Percentiles rank a stretch among this genome's conserved stretches.
These are phyloP conservation scores for Aquilaria malaccensis DNA, from an alignment of 345 rosid genomes.

Conservation along the genomic window DNA sequence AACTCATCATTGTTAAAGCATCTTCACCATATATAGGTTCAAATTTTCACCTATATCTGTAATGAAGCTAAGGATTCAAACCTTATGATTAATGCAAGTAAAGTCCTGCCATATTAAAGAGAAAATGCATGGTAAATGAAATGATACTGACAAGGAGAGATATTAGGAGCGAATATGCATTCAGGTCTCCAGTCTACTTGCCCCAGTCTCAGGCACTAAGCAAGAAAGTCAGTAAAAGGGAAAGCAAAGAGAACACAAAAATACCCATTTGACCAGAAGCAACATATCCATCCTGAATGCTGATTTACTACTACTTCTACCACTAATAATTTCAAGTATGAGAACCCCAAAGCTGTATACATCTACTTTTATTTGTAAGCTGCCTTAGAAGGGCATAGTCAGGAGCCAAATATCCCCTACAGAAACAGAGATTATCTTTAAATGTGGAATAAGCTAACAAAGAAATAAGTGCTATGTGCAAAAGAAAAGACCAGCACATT, in stretches of 20 bases:
- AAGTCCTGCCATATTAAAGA: background rate
- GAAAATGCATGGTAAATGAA: background rate
- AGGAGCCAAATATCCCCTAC: slow-evolving; percentile 95
- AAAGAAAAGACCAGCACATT: no score
- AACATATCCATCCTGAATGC: slow-evolving; percentile 64
- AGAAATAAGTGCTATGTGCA: background rate
- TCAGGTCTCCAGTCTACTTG: no score
- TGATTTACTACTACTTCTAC: slow-evolving; percentile 71
- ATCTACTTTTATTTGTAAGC: slow-evolving; percentile 82
- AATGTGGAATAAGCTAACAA: background rate
- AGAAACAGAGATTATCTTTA: slow-evolving; percentile 3
- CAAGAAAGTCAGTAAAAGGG: no score
- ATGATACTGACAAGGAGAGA: background rate
- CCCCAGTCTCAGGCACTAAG: no score
- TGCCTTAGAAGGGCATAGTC: slow-evolving; percentile 87
- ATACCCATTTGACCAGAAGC: slow-evolving; percentile 92
- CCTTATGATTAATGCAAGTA: no score
- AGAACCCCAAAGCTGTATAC: slow-evolving; percentile 93
- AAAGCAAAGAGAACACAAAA: slow-evolving; percentile 3
- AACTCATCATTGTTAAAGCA: background rate
- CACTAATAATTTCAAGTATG: slow-evolving; percentile 74
- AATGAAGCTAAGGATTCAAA: no score
- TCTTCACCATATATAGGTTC: background rate
- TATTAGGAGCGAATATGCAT: no score
- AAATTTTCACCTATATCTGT: no score